Base-by-base conservation (phyloP, 1,139 yeast species). In the Magnusiomyces magnusii region DNA sequence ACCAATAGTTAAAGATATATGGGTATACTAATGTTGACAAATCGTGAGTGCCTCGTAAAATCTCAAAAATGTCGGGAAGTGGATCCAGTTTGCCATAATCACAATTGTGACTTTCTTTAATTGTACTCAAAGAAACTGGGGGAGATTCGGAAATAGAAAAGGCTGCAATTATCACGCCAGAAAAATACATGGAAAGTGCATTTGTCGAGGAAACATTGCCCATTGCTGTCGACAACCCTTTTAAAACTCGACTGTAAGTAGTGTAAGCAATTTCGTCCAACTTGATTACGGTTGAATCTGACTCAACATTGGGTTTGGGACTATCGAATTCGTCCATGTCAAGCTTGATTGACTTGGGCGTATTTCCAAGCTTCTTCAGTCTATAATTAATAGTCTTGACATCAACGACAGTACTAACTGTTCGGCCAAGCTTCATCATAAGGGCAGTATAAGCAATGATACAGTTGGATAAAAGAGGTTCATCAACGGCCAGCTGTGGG, bases 401-500 rank as follows among this genome's bases (percentile, higher is more conserved):
- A 9, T 27, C 36, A 41, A 41, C 21, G 19, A 41, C 10, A 41
- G 44, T 31, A 9, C 7, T 41, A 9, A 7, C 3, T 3, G 21
- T 41, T 41, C 21, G 44, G 3, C 55, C 23, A 23, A 27, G 47
- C 19, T 54, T 54, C 39, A 54, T 54, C 7, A 51, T 47, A 2
- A 59, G 54, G 7, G 61, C 59, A 9, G 58, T 28, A 34, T 54
- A 59, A 15, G 58, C 56, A 9, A 59, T 44, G 21, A 59, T 10
- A 15, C 57, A 51, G 44, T 51, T 53, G 9, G 56, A 51, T 10
- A 59, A 53, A 57, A 59, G 57, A 17, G 57, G 51, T 10, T 57
- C 47, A 9, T 47, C 25, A 21, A 19, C 39, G 10, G 57, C 55
- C 17, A 59, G 19, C 27, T 54, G 59, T 2, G 61, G 61, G 2